Conservation (phyloP, 441 rosid species). For the Lepidium campestre region DNA sequence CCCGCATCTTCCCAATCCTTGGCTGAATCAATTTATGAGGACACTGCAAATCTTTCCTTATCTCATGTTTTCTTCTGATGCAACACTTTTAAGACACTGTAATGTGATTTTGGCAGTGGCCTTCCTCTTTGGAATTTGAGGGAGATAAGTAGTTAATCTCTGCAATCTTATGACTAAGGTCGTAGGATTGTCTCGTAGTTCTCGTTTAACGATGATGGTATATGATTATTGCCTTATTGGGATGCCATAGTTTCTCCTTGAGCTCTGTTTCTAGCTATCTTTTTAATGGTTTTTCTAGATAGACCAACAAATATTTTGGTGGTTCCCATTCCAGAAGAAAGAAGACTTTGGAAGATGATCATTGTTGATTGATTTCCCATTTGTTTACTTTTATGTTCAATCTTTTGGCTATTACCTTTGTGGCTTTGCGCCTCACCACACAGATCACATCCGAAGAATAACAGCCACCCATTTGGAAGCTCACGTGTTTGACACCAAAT, state of each 20-base stretch:
- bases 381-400: neutral
- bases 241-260: neutral
- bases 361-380: neutral
- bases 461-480: conserved; percentile 26
- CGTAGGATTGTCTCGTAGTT: neutral
- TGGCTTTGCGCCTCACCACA: neutral
- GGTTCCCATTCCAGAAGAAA: too few species aligned
- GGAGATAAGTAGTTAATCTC: neutral
- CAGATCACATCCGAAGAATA: conserved; percentile 13
- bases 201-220: neutral
- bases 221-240: neutral
- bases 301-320: neutral
- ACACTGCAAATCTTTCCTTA: neutral
- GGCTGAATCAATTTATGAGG: conserved; percentile 33
- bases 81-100: conserved; percentile 12
- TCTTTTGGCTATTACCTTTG: too few species aligned
- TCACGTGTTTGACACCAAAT: conserved; percentile 21
- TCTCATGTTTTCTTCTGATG: neutral
- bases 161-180: neutral
- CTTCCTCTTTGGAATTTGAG: neutral
- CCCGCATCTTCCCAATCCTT: conserved; percentile 89
- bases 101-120: neutral
- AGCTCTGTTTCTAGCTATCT: neutral
- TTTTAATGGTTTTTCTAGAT: neutral
- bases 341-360: neutral